A percentile compares a stretch with the other conserved stretches of the same genome.
phyloP scores from a whole-genome alignment of 306 rosid genomes.

The Benincasa hispida region DNA sequence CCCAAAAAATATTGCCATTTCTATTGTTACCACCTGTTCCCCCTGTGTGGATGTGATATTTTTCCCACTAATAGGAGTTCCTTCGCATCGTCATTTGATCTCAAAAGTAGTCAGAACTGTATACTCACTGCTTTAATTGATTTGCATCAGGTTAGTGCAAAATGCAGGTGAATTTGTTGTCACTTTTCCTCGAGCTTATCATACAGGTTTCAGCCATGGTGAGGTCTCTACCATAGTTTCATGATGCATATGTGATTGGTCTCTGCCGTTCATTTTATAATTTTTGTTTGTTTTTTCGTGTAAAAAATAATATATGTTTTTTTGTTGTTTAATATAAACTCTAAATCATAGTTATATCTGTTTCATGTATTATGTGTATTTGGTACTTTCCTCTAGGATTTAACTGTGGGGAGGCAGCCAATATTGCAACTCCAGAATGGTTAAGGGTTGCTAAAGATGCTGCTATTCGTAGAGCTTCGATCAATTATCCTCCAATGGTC shows the following conservation, averaged over 20 bases:
- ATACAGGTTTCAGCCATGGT: slow-evolving; percentile 99
- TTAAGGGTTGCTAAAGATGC: slow-evolving; percentile 93
- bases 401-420: slow-evolving; percentile 96
- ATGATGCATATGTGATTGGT: not conserved
- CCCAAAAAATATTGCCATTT: not conserved
- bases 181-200: slow-evolving; percentile 99
- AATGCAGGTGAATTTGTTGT: slow-evolving; percentile 99
- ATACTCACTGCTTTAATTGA: slow-evolving; percentile 21
- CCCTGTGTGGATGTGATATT: too few relatives aligned
- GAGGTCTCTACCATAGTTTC: slow-evolving; percentile 18
- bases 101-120: not conserved
- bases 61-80: not conserved
- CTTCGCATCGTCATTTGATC: not conserved
- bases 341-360: slow-evolving; percentile 7
- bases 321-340: not conserved
- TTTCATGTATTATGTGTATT: slow-evolving; percentile 10
- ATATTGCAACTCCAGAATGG: slow-evolving; percentile 99
- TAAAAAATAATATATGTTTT: not conserved
- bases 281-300: not conserved
- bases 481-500: slow-evolving; percentile 96
- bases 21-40: not conserved
- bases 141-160: slow-evolving; percentile 77
- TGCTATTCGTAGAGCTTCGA: slow-evolving; percentile 94
- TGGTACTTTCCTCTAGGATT: slow-evolving; percentile 48
- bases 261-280: not conserved